Evolutionary conservation across 2,329 filamentous ascomycete genomes (phyloP).

Genomic region (Myriosclerotinia duriaeana): DNA sequence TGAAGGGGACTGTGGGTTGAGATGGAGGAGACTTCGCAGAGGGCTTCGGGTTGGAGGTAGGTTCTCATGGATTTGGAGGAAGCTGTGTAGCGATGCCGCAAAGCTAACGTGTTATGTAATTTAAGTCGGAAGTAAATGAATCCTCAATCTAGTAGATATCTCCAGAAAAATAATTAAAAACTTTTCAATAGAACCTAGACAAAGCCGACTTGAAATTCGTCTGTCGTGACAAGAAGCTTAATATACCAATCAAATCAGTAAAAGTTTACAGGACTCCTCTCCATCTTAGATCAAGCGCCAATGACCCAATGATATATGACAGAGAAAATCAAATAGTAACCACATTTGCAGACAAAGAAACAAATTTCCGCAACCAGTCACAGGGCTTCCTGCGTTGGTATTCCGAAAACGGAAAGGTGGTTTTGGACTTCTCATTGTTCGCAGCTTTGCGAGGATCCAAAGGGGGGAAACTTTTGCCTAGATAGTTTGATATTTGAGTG

Average conservation of each 20-base stretch:
- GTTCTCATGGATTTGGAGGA: background rate
- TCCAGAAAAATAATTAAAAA: background rate
- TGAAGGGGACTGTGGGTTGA: background rate
- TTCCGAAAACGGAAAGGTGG: conserved; percentile 11
- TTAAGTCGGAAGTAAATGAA: background rate
- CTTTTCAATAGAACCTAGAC: background rate
- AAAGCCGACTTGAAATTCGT: background rate
- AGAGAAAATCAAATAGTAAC: no score
- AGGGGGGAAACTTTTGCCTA: background rate
- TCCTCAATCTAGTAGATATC: background rate
- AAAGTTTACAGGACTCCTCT: background rate
- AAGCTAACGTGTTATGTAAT: no score
- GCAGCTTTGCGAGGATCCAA: background rate
- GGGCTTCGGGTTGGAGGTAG: background rate
- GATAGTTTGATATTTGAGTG: rapidly evolving
- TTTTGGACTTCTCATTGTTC: conserved; percentile 7
- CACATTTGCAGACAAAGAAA: conserved; percentile 15
- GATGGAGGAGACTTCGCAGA: conserved; percentile 15
- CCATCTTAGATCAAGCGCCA: background rate
- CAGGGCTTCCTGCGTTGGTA: background rate
- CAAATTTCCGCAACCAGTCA: conserved; percentile 8
- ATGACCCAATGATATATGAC: background rate
- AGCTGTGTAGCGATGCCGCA: background rate
- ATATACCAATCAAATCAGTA: background rate
- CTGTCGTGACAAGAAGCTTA: background rate